Evolutionary conservation across 164 flowering plant species (phyloP).

Genomic region (Stephania yunnanensis): DNA sequence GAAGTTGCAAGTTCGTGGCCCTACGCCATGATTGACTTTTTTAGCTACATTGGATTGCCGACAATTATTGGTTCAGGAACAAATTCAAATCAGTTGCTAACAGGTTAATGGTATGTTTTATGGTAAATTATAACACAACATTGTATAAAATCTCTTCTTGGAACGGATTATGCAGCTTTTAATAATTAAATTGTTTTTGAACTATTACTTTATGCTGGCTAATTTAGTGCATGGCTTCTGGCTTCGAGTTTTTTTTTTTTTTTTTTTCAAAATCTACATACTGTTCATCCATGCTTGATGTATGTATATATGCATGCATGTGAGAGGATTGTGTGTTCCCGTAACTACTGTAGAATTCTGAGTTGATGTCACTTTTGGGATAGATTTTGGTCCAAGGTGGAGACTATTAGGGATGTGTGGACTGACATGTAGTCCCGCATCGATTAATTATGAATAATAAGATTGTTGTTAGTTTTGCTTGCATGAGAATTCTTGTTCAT

Average conservation of each 20-base stretch:
- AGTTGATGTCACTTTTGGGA: too few species aligned
- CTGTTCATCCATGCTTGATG: too few species aligned
- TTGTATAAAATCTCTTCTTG: background rate
- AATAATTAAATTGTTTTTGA: background rate
- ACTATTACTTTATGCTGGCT: background rate
- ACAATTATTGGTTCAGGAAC: background rate
- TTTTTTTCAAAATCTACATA: background rate
- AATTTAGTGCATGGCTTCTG: background rate
- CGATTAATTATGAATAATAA: too few species aligned
- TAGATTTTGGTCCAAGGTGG: too few species aligned
- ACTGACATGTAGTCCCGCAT: too few species aligned
- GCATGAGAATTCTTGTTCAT: too few species aligned
- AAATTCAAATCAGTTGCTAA: background rate
- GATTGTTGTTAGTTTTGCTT: too few species aligned
- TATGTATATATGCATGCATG: too few species aligned
- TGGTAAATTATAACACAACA: background rate
- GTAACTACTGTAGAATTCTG: too few species aligned
- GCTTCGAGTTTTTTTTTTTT: background rate
- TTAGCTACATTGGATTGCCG: background rate
- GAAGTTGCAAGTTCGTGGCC: slow-evolving; percentile 52
- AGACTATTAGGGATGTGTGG: too few species aligned
- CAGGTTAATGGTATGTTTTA: background rate
- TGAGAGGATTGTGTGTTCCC: too few species aligned
- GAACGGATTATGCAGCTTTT: background rate
- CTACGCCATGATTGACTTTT: slow-evolving; percentile 29